These are phyloP conservation scores for Cryphonectria japonica DNA, from an alignment of 2,329 filamentous ascomycete genomes.

Conservation along the genomic window DNA sequence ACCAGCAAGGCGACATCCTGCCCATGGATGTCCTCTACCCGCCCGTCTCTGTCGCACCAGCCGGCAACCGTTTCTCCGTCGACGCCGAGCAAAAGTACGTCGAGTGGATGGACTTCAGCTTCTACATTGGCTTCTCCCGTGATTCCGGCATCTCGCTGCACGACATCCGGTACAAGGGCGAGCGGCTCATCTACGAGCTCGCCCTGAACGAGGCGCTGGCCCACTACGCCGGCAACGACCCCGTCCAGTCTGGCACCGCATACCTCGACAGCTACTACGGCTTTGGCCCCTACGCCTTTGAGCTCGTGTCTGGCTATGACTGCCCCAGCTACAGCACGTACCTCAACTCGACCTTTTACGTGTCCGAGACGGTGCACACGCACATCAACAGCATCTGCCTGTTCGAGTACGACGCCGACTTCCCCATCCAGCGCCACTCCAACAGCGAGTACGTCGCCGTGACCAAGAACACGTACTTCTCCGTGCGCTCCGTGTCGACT, in stretches of 20 bases:
- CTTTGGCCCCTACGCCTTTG: slow-evolving; percentile 50
- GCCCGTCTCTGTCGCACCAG: slow-evolving; percentile 43
- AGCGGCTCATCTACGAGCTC: slow-evolving; percentile 59
- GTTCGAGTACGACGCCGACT: slow-evolving; percentile 56
- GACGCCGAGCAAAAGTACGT: slow-evolving; percentile 49
- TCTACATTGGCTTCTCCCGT: slow-evolving; percentile 54
- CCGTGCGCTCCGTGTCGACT: slow-evolving; percentile 51
- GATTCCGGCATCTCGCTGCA: slow-evolving; percentile 54
- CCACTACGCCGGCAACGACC: slow-evolving; percentile 55
- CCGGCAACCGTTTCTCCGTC: slow-evolving; percentile 46
- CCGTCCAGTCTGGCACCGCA: slow-evolving; percentile 47
- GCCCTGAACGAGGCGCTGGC: slow-evolving; percentile 59
- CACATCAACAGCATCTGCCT: slow-evolving; percentile 58
- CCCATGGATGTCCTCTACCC: slow-evolving; percentile 43
- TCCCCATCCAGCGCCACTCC: slow-evolving; percentile 54
- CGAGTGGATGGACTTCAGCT: slow-evolving; percentile 56
- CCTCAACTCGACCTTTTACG: slow-evolving; percentile 51
- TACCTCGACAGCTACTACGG: slow-evolving; percentile 55
- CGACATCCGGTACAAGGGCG: slow-evolving; percentile 58
- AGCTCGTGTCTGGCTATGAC: slow-evolving; percentile 54
- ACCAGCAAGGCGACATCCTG: slow-evolving; percentile 43
- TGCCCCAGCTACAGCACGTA: slow-evolving; percentile 56
- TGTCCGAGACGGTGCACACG: slow-evolving; percentile 46
- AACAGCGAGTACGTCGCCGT: slow-evolving; percentile 45
- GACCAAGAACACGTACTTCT: slow-evolving; percentile 53